phyloP scores from a whole-genome alignment of 169 alveolate species.

The Plasmodium coatneyi region DNA sequence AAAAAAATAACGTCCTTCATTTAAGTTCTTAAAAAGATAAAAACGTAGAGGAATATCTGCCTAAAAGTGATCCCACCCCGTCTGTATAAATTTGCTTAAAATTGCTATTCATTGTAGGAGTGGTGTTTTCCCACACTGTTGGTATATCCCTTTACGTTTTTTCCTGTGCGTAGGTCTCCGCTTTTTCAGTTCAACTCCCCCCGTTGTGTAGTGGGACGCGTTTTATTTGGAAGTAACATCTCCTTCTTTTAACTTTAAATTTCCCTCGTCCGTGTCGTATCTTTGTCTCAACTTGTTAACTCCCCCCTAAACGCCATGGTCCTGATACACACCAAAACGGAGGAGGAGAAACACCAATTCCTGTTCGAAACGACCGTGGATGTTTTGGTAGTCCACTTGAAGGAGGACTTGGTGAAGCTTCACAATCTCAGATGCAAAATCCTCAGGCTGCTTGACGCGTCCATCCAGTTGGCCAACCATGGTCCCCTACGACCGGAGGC shows the following conservation, averaged over 20 bases:
- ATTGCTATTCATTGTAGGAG: too few species aligned
- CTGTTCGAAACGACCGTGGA: conserved; percentile 88
- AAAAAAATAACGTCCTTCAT: background rate
- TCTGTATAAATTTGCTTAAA: background rate
- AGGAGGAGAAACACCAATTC: conserved; percentile 91
- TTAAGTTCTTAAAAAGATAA: background rate
- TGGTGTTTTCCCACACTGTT: background rate
- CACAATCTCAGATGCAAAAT: conserved; percentile 89
- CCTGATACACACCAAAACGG: conserved; percentile 91
- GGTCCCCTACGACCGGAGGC: conserved; percentile 96
- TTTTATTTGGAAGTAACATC: background rate
- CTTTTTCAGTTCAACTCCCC: background rate
- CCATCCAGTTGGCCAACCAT: conserved; percentile 91
- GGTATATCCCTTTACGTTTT: background rate
- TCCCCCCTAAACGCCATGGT: conserved; percentile 87
- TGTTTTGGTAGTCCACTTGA: conserved; percentile 81
- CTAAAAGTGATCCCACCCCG: background rate
- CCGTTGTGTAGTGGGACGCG: background rate
- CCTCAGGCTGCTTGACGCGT: conserved; percentile 88
- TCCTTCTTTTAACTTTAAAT: background rate
- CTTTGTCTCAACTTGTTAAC: background rate
- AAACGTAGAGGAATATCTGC: background rate
- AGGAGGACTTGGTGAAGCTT: conserved; percentile 80
- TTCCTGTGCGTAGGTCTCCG: background rate
- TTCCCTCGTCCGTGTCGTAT: background rate